Conservation (phyloP, 202 grass and related monocot genomes). For the Carex sylvatica region DNA sequence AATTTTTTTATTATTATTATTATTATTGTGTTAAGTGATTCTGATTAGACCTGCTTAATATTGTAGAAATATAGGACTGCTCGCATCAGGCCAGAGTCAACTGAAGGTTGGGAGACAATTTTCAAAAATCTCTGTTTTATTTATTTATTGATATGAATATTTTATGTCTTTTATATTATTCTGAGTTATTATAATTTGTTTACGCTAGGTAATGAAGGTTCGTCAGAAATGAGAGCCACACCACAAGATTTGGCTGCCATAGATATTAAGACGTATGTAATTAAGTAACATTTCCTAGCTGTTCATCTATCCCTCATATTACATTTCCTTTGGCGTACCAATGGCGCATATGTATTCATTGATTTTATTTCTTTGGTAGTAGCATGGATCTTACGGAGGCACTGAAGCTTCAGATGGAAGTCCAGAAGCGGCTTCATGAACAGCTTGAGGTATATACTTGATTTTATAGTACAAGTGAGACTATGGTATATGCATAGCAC, state of each 20-base stretch:
- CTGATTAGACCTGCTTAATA: conserved; percentile 28
- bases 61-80: conserved; percentile 90
- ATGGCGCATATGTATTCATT: not conserved
- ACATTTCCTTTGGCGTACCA: not conserved
- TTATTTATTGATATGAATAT: conserved; percentile 16
- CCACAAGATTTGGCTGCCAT: conserved; percentile 52
- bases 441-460: conserved; percentile 74
- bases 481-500: too few relatives aligned
- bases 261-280: conserved; percentile 72
- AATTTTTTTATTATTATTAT: not conserved
- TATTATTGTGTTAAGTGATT: not conserved
- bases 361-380: conserved; percentile 45
- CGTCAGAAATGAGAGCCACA: conserved; percentile 40
- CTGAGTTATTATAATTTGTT: conserved; percentile 21
- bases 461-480: not conserved
- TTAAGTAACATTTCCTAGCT: conserved; percentile 14
- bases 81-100: conserved; percentile 59
- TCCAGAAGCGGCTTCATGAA: conserved; percentile 96
- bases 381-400: conserved; percentile 93
- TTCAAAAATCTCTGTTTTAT: not conserved
- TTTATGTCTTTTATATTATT: conserved; percentile 17
- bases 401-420: conserved; percentile 90
- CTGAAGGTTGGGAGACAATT: conserved; percentile 54
- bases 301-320: not conserved
- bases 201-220: conserved; percentile 46